Base-by-base conservation (phyloP, 306 rosid species). In the Casuarina cunninghamiana region DNA sequence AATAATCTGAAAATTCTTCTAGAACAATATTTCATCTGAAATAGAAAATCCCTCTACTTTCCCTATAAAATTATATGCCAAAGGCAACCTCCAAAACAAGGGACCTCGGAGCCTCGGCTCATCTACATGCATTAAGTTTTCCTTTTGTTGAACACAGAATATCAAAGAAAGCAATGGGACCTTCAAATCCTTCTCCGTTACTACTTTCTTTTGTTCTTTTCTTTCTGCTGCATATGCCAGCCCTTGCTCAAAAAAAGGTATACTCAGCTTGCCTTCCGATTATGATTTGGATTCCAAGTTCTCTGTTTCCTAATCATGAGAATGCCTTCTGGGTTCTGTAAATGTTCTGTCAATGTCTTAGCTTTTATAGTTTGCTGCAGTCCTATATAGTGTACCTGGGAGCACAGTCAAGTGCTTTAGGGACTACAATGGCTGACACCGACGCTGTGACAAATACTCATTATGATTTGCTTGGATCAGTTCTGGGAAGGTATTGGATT, bases 311-410 rank as follows among this genome's bases (percentile, higher is more conserved):
- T 3, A 21, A 9, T 55, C 8, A 38, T 75, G 62, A 49, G 71
- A 71, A 48, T 65, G 3, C n/a, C 53, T 26, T 26, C 32, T 26
- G 58, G 42, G 2, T 55, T 58, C 58, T 44, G 8, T 62, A 12
- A 6, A 0, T 32, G 43, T 77, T 37, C 26, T 44, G 9, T 38
- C 50, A 46, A 54, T 48, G 13, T 2, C 39, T 49, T 19, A 38
- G n/a, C 2, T 49, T 53, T 15, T 53, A 12, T 58, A 11, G 53
- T 75, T 58, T 53, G 15, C 35, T 53, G 74, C 81, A 91, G 97
- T 86, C 98, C 5, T 93, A 93, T 51, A 73, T 93, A 61, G 95
- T 91, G n/a, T 91, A 89, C 77, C 73, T 93, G 54, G 97, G 98
- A 85, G 57, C 86, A 12, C 88, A 80, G 19, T 72, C 90, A 4